A percentile compares a stretch with the other conserved stretches of the same genome.
phyloP scores from a whole-genome alignment of 257 asterid genomes.

The Solanum ahanhuiri region DNA sequence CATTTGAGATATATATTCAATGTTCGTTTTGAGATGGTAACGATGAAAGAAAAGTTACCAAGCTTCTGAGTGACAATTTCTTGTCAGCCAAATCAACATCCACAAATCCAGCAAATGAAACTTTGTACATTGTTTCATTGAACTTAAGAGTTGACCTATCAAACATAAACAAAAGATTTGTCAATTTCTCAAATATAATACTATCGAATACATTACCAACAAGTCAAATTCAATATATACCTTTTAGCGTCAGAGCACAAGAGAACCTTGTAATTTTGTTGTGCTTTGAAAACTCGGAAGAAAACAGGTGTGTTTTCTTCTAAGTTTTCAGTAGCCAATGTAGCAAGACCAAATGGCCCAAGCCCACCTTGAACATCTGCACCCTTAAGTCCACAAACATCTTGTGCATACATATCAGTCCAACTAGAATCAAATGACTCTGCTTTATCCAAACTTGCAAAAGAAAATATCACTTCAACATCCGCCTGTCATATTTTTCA shows the following conservation, averaged over 20 bases:
- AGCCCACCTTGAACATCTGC: conserved; percentile 51
- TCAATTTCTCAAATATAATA: not conserved
- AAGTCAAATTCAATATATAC: not conserved
- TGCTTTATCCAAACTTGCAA: conserved; percentile 44
- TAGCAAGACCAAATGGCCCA: conserved; percentile 66
- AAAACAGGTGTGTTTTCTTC: conserved; percentile 69
- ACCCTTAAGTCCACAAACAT: conserved; percentile 36
- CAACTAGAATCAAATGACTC: conserved; percentile 53
- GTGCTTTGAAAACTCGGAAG: conserved; percentile 50
- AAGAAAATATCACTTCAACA: conserved; percentile 56
- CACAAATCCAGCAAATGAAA: conserved; percentile 16
- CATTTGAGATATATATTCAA: not conserved
- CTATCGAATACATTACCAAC: not conserved
- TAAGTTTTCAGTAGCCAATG: conserved; percentile 50
- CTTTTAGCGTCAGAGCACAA: conserved; percentile 60
- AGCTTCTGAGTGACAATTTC: conserved; percentile 1
- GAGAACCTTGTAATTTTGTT: conserved; percentile 33
- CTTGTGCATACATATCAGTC: conserved; percentile 43
- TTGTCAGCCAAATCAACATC: conserved; percentile 4
- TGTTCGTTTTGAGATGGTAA: too few relatives aligned
- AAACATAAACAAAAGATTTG: not conserved
- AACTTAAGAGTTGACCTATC: conserved; percentile 4
- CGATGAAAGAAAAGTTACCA: not conserved
- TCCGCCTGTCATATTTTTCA: conserved; percentile 36
- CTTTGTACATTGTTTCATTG: conserved; percentile 3